A percentile compares a stretch with the other conserved stretches of the same genome.
phyloP scores from a whole-genome alignment of 257 asterid genomes.

The Rehmannia glutinosa region DNA sequence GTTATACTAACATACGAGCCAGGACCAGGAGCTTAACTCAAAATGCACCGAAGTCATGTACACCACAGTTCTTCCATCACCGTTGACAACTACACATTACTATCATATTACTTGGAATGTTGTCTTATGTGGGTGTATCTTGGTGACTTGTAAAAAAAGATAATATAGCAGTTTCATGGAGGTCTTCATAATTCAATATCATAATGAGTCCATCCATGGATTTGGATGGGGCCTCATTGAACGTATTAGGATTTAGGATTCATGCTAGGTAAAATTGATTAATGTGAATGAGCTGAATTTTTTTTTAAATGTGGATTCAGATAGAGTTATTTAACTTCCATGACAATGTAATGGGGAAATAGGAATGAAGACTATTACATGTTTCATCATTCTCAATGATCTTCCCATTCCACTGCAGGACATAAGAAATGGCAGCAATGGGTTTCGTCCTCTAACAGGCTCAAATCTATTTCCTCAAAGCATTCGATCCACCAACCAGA shows the following conservation, averaged over 20 bases:
- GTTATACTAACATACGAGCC: too few relatives aligned
- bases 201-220: neutral
- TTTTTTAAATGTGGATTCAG: neutral
- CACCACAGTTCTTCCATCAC: neutral
- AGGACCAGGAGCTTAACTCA: neutral
- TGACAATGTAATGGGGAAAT: neutral
- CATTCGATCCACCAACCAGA: slow-evolving; percentile 69
- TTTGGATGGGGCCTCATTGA: neutral
- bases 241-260: neutral
- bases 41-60: neutral
- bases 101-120: neutral
- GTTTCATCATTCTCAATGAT: slow-evolving; percentile 23
- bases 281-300: too few relatives aligned
- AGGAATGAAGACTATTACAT: neutral
- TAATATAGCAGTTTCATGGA: neutral
- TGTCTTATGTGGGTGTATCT: neutral
- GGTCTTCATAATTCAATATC: neutral
- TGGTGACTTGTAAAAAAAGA: neutral
- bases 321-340: neutral
- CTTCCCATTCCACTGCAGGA: slow-evolving; percentile 54
- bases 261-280: neutral
- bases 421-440: slow-evolving; percentile 56
- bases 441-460: slow-evolving; percentile 65
- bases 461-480: slow-evolving; percentile 93
- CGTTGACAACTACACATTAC: neutral